Evolutionary conservation across 2,329 filamentous ascomycete genomes (phyloP), one percentile per base, ranked within the genome.

Genomic region (Ploettnerulaceae sp.): DNA sequence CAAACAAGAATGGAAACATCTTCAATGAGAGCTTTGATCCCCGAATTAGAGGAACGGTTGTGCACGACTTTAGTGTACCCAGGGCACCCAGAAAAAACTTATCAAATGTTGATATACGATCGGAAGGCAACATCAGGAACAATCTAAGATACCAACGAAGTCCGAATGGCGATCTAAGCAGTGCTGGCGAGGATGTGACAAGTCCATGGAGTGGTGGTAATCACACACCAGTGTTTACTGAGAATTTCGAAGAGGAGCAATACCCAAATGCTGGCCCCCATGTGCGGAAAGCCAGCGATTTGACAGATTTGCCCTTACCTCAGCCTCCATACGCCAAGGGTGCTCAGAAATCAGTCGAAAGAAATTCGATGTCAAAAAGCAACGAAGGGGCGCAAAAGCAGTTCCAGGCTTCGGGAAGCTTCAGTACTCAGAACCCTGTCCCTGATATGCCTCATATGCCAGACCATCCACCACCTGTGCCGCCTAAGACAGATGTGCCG

Each of bases 11-110:
- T 49, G 55, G 45, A 48, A 55, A 47, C 17, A 56, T 41, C 40
- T 51, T 37, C 56, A 72, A 21, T 55, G 66, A 35, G 64, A 66
- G 17, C 61, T 81, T 82, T 55, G 80, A 84, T 56, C 80, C 80
- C 14, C 72, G 78, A 7, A 85, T 85, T 53, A 73, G 72, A 57
- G 82, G 77, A 38, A 85, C 76, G 6, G 70, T 73, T 36, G 73
- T 83, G 39, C 82, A 85, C 60, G 81, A 81, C 61, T 84, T 82
- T 57, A 83, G 79, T 57, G 78, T 76, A 0, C 80, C 79, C 1
- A 69, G 78, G 39, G 71, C 34, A 32, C 41, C 70, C 18, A 72
- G 68, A 50, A 71, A 64, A 35, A 63, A 67, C 21, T 52, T 69
- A 3, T 64, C 67, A 18, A 66, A 54, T 21, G 55, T 48, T 40